Base-by-base conservation (phyloP, 305 asterid species). In the Fraxinus nigra region DNA sequence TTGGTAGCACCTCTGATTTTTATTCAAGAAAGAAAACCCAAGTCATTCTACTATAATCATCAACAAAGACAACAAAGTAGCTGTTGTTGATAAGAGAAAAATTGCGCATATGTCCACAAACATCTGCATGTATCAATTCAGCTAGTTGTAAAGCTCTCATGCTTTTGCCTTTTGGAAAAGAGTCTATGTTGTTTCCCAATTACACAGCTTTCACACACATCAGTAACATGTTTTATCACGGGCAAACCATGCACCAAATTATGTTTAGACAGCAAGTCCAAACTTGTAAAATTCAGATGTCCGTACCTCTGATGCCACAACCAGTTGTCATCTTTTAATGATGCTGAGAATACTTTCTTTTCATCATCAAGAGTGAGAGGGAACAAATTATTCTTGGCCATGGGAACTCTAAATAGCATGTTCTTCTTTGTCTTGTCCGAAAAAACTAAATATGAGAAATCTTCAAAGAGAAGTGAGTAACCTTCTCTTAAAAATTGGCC, bases 141-240 rank as follows among this genome's bases (percentile, higher is more conserved):
- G 73, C 73, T 22, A 13, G 73, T 28, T 7, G n/a, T 65, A 32
- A 20, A 22, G 73, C 73, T 65, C 32, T 65, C 73, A 18, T 65
- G 33, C 16, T 65, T 3, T 14, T 65, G 4, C 13, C n/a, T 7
- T 65, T 65, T 4, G 34, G 33, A 65, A 65, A 51, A 51, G 7
- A 51, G 61, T 20, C 77, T 78, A 14, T 34, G 30, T 18, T 78
- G 72, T 24, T 83, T 79, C 2, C 81, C 81, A 75, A 54, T 28
- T 40, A 78, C 56, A 74, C 83, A 83, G 26, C 77, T 63, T 38
- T 77, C 32, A 54, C 82, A 80, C 8, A 76, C 22, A 6, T 77
- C 37, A 76, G 48, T 77, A 14, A 0, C 72, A 76, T 33, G 59
- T 3, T 26, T 22, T 14, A 65, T 65, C 11, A 11, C 34, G 5